Conservation (phyloP, 73 alveolate species). For the Paramecium caudatum region DNA sequence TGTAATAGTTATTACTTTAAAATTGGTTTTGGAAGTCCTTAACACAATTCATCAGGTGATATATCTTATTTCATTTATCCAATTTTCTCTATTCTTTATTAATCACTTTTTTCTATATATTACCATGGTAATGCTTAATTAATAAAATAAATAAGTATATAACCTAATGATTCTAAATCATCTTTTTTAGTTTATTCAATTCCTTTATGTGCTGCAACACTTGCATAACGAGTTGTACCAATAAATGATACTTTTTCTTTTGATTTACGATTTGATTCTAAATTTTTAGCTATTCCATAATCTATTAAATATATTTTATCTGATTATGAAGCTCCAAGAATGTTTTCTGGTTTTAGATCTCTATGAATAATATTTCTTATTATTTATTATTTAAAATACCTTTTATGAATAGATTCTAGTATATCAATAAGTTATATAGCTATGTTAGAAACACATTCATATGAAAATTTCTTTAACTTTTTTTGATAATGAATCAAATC, state of each 20-base stretch:
- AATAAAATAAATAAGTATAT: constrained; percentile 78
- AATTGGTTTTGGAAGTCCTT: neutral
- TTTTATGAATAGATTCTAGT: constrained; percentile 27
- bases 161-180: constrained; percentile 86
- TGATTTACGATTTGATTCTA: constrained; percentile 64
- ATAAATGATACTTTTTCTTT: constrained; percentile 70
- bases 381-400: neutral
- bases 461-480: neutral
- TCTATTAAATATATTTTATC: constrained; percentile 57
- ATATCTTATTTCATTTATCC: constrained; percentile 52
- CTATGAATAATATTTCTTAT: constrained; percentile 62
- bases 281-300: constrained; percentile 70
- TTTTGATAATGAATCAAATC: constrained; percentile 29
- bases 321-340: neutral
- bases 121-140: constrained; percentile 84
- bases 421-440: neutral
- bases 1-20: constrained; percentile 11
- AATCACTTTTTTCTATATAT: constrained; percentile 67
- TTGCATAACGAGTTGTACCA: constrained; percentile 86
- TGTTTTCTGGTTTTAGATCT: constrained; percentile 66
- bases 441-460: constrained; percentile 40
- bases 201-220: constrained; percentile 82
- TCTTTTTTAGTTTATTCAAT: constrained; percentile 82
- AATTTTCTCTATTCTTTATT: constrained; percentile 58
- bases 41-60: constrained; percentile 70